These are phyloP conservation scores for Lycium ferocissimum DNA, from an alignment of 257 asterid species.

Conservation along the genomic window DNA sequence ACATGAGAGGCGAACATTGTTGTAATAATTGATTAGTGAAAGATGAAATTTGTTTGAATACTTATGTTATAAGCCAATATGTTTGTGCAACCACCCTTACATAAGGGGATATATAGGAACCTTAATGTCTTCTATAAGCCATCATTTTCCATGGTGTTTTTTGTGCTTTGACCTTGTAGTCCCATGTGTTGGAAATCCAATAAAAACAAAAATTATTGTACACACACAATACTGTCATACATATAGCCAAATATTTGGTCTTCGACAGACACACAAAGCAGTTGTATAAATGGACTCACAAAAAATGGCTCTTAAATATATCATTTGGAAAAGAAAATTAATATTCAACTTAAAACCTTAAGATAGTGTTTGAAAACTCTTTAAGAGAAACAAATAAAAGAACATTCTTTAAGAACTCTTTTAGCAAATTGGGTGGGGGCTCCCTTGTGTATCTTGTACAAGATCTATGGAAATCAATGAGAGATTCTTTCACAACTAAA, in stretches of 20 bases:
- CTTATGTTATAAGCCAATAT: conserved; percentile 1
- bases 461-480: background rate
- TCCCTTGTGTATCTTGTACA: background rate
- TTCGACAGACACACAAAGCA: too few relatives aligned
- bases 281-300: too few relatives aligned
- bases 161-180: conserved; percentile 2
- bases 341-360: too few relatives aligned
- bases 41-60: background rate
- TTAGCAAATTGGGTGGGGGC: conserved; percentile 10
- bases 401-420: background rate
- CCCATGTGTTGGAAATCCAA: conserved; percentile 2
- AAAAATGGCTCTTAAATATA: too few relatives aligned
- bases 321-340: too few relatives aligned
- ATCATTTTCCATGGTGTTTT: background rate
- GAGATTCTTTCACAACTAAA: background rate
- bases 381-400: too few relatives aligned
- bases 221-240: too few relatives aligned
- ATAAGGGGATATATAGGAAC: background rate
- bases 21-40: background rate
- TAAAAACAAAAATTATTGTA: background rate
- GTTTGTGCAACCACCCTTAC: background rate
- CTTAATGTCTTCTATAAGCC: background rate
- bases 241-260: too few relatives aligned
- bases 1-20: conserved; percentile 16
- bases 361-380: too few relatives aligned